phyloP scores from a whole-genome alignment of 2,329 filamentous ascomycete genomes.

The Sporothrix humicola region DNA sequence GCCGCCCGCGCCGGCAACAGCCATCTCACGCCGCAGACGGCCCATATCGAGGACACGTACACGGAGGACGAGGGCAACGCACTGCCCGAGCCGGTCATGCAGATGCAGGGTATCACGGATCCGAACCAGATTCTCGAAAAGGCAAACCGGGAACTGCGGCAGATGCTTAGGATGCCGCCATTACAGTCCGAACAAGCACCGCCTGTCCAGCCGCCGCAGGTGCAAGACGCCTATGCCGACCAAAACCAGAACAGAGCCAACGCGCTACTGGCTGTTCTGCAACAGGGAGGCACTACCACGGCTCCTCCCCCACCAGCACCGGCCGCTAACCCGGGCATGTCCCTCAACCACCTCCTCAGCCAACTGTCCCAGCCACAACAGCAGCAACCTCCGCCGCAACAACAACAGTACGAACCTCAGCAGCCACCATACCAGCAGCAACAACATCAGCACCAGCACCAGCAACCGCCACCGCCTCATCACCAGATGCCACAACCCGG shows the following conservation, averaged over 20 bases:
- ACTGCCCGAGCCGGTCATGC: slow-evolving; percentile 47
- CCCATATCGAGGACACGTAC: slow-evolving; percentile 59
- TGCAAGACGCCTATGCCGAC: slow-evolving; percentile 21
- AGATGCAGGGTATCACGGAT: slow-evolving; percentile 38
- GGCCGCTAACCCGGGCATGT: not conserved
- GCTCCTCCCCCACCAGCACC: not conserved
- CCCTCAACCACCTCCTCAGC: not conserved
- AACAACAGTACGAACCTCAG: slow-evolving; percentile 6
- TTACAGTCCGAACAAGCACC: slow-evolving; percentile 33
- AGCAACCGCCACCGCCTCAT: slow-evolving; percentile 26
- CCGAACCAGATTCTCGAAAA: slow-evolving; percentile 56
- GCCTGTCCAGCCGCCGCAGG: slow-evolving; percentile 37
- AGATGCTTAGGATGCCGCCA: slow-evolving; percentile 61
- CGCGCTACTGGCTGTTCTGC: slow-evolving; percentile 60
- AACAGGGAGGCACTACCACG: slow-evolving; percentile 44
- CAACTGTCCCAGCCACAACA: slow-evolving; percentile 30
- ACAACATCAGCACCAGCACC: not conserved
- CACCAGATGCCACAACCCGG: slow-evolving; percentile 28
- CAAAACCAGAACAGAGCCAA: slow-evolving; percentile 53
- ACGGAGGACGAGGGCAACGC: slow-evolving; percentile 67
- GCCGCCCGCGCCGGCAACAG: slow-evolving; percentile 51
- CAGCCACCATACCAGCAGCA: slow-evolving; percentile 25
- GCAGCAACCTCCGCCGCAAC: slow-evolving; percentile 31
- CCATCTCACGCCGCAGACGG: slow-evolving; percentile 50
- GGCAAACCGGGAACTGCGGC: slow-evolving; percentile 59